Evolutionary conservation across 2,329 filamentous ascomycete genomes (phyloP).

Genomic region (Clarireedia paspali): DNA sequence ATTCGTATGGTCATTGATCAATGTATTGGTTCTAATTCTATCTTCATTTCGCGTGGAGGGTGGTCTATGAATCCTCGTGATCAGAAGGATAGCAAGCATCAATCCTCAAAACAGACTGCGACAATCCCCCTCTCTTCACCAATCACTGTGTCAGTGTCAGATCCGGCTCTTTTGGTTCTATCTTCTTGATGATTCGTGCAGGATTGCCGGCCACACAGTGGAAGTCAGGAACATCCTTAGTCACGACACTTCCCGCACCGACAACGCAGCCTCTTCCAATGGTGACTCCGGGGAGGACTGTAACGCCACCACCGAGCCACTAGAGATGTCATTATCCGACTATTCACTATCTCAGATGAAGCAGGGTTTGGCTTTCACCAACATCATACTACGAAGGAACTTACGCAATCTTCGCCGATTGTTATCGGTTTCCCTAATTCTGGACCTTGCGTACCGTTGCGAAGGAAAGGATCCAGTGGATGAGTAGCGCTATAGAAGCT

Average conservation of each 20-base stretch:
- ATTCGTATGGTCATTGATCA: slow-evolving; percentile 61
- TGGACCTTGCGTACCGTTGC: slow-evolving; percentile 68
- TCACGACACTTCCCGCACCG: slow-evolving; percentile 78
- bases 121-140: neutral
- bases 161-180: slow-evolving; percentile 30
- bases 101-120: neutral
- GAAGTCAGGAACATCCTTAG: slow-evolving; percentile 62
- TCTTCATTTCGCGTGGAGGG: slow-evolving; percentile 67
- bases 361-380: too few species aligned
- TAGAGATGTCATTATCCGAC: neutral
- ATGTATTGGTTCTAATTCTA: slow-evolving; percentile 58
- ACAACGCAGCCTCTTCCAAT: slow-evolving; percentile 68
- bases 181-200: slow-evolving; percentile 45
- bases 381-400: neutral
- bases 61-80: slow-evolving; percentile 42
- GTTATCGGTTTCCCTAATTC: slow-evolving; percentile 67
- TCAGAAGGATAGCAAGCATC: neutral
- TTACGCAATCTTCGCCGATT: slow-evolving; percentile 65
- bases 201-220: slow-evolving; percentile 61
- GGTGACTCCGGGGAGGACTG: slow-evolving; percentile 67
- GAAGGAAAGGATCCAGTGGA: slow-evolving; percentile 64
- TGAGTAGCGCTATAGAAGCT: slow-evolving; percentile 69
- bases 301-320: slow-evolving; percentile 67
- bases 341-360: too few species aligned
- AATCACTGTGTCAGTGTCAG: slow-evolving; percentile 11